These are phyloP conservation scores for Saccharomycopsis fodiens DNA, from an alignment of 805 yeast species.

Conservation along the genomic window DNA sequence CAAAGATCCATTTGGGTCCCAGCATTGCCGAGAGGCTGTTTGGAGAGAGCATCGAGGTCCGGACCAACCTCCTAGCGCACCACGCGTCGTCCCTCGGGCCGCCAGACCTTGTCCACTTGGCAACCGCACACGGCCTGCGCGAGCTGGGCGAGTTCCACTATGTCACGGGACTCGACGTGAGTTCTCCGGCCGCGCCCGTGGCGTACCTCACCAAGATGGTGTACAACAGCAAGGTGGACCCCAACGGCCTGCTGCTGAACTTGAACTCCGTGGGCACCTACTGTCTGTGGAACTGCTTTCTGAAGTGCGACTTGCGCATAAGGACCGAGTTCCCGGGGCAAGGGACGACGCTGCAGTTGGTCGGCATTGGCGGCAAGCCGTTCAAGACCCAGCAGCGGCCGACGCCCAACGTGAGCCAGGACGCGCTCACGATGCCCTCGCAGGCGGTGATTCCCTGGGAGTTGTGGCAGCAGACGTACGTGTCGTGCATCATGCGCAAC, in stretches of 20 bases:
- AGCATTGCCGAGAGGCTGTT: constrained; percentile 13
- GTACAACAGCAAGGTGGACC: constrained; percentile 57
- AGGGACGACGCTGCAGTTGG: constrained; percentile 14
- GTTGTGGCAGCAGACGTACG: constrained; percentile 57
- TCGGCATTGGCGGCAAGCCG: constrained; percentile 19
- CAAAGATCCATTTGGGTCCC: constrained; percentile 12
- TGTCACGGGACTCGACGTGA: constrained; percentile 45
- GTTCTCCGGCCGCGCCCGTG: constrained; percentile 46
- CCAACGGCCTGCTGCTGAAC: constrained; percentile 28
- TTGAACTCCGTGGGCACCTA: constrained; percentile 44
- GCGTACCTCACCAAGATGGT: constrained; percentile 46
- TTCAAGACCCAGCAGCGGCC: constrained; percentile 3
- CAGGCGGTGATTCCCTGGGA: constrained; percentile 23
- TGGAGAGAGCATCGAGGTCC: constrained; percentile 13
- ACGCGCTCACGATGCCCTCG: not conserved
- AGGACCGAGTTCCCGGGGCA: constrained; percentile 47
- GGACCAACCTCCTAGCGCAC: constrained; percentile 16
- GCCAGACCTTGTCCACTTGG: constrained; percentile 57
- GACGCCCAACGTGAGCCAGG: constrained; percentile 1
- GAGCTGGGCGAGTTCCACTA: constrained; percentile 45
- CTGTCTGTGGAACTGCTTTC: constrained; percentile 68
- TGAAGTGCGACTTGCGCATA: constrained; percentile 67
- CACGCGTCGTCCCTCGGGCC: constrained; percentile 39
- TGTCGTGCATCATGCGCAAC: constrained; percentile 49
- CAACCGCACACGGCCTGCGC: constrained; percentile 25